These are phyloP conservation scores for Cryptococcus neoformans DNA, from an alignment of 1,284 basidiomycete species.

Conservation along the genomic window DNA sequence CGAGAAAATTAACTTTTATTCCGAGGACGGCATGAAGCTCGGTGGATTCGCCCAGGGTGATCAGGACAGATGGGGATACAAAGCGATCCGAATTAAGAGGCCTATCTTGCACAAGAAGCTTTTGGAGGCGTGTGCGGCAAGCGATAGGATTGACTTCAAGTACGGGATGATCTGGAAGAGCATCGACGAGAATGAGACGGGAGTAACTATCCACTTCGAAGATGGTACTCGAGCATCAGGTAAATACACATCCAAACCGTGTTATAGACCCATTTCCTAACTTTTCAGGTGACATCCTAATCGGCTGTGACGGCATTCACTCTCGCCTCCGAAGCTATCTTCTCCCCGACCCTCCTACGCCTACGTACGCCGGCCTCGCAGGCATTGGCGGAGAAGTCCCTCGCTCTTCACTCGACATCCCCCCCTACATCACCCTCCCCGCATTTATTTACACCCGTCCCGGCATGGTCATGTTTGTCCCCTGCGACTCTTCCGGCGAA, in stretches of 20 bases:
- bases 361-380: constrained; percentile 13
- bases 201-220: constrained; percentile 18
- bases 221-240: constrained; percentile 13
- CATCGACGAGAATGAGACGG: constrained; percentile 18
- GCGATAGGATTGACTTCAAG: constrained; percentile 13
- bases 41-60: constrained; percentile 16
- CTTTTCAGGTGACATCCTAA: constrained; percentile 20
- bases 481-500: constrained; percentile 16
- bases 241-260: constrained; percentile 4
- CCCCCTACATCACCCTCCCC: constrained; percentile 19
- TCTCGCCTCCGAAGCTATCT: constrained; percentile 22
- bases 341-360: constrained; percentile 16
- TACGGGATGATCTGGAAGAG: constrained; percentile 9
- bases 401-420: not conserved
- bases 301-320: constrained; percentile 24
- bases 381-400: constrained; percentile 21
- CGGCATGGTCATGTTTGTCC: constrained; percentile 28
- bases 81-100: constrained; percentile 18
- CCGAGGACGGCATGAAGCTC: constrained; percentile 13
- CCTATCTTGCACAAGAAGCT: constrained; percentile 16
- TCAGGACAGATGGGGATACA: constrained; percentile 7
- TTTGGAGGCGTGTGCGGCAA: constrained; percentile 10
- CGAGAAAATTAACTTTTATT: constrained; percentile 5
- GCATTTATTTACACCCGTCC: constrained; percentile 19
- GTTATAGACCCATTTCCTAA: not conserved